phyloP scores from a whole-genome alignment of 257 asterid genomes.

The Solanum habrochaites region DNA sequence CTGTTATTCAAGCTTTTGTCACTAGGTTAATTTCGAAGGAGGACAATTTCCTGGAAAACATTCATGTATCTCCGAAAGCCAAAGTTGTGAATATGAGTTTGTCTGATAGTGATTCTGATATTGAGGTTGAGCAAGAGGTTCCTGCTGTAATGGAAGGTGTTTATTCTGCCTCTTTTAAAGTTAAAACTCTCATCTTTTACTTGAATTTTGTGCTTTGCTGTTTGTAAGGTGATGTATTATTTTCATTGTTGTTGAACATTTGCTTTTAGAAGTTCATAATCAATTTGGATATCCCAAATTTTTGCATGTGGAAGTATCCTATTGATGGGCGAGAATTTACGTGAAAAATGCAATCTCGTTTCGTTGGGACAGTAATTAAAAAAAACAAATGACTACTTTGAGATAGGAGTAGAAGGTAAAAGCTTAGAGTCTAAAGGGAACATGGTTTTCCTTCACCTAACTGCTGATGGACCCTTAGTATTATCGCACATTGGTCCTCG shows the following conservation, averaged over 20 bases:
- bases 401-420: neutral
- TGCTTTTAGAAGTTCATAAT: neutral
- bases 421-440: neutral
- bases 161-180: neutral
- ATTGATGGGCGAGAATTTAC: neutral
- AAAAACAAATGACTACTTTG: too few species aligned
- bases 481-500: neutral
- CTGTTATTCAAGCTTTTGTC: conserved; percentile 52
- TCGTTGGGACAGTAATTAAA: neutral
- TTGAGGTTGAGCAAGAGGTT: conserved; percentile 24
- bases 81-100: conserved; percentile 35
- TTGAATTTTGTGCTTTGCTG: neutral
- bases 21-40: conserved; percentile 31
- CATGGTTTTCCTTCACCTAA: neutral
- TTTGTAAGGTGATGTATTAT: neutral
- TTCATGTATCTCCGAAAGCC: conserved; percentile 50
- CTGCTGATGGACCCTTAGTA: neutral
- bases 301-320: neutral
- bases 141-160: conserved; percentile 7
- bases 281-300: neutral
- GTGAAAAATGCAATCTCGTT: too few species aligned
- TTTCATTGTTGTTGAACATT: neutral
- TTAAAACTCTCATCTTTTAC: neutral
- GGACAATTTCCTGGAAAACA: conserved; percentile 25
- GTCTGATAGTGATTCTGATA: conserved; percentile 32